Base-by-base conservation (phyloP, 768 basidiomycete species). In the Russula abietina region DNA sequence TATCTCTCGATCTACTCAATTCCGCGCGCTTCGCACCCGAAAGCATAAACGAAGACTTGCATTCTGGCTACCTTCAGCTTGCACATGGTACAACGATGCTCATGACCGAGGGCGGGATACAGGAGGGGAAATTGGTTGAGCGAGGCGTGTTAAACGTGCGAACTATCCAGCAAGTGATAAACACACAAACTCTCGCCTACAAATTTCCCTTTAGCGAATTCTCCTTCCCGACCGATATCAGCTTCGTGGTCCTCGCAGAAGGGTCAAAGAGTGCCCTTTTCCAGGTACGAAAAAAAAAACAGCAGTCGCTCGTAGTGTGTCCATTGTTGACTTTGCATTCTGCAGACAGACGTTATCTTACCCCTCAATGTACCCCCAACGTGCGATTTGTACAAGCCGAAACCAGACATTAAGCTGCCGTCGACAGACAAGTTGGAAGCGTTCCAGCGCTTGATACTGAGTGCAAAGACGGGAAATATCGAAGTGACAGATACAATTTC, bases 151-250 rank as follows among this genome's bases (percentile, higher is more conserved):
- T 72, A 62, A 92, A 89, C 66, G 73, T 93, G 38, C 79, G 75
- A 43, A 79, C 84, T 1, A 71, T 85, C 19, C 89, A 91, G 68
- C 80, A 85, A 55, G 78, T 81, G 62, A 84, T 92, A 70, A 76
- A 75, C 50, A 72, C 75, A 8, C 91, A 93, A 68, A 85, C 81
- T 0, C 73, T 92, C 32, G 80, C 84, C 26, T 93, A 93, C 70
- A 71, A 79, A 36, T 93, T 91, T 70, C 91, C 91, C 1, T 93
- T 83, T 72, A 88, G 84, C 70, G 78, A 71, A 61, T 92, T 87
- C 71, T 72, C 79, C 9, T 92, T 93, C 68, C 78, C 84, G 22
- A 91, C 89, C 0, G 89, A 91, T 67, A 73, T 89, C n/a, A 78
- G 73, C n/a, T 82, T 86, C 62, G 65, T 93, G 22, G 73, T 88